Evolutionary conservation across 805 yeast species (phyloP), one percentile per base, ranked within the genome.

Genomic region (Starmera pachycereana): DNA sequence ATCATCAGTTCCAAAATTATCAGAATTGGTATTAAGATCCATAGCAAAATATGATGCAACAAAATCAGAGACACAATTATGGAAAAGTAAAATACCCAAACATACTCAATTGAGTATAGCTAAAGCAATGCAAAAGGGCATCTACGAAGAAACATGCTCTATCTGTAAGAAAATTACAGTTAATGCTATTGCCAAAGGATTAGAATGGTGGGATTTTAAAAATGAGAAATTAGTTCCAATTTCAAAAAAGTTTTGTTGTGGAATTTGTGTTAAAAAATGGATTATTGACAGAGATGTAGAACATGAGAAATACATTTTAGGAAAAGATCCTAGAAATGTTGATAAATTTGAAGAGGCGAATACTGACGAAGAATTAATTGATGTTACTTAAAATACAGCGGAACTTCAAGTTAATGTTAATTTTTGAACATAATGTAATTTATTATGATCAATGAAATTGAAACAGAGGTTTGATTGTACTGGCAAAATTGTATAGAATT

Each of bases 141-240:
- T 63, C 4, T 65, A 67, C 47, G 67, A 69, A 12, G 80, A 76
- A 43, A 59, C 65, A 0, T 78, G 85, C 51, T 70, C 75, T 4
- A 60, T 62, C 33, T 78, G 85, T 53, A 56, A 62, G 8, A 42
- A 55, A 4, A 60, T 68, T n/a, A 62, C 71, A 4, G 69, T 76
- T 7, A 78, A 76, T 40, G 73, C 80, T 3, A 64, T 68, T 12
- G 83, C 82, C 0, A 79, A 77, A 47, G 65, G 71, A 1, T 52
- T 70, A 44, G 84, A 78, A 51, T 78, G 83, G 83, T 78, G 85
- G 84, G 78, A 78, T 48, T 63, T 76, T 36, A 62, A 71, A 37
- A 68, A 63, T 32, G 70, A 76, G 41, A 62, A 57, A 31, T 53
- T 63, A 30, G 56, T 76, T 4, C 83, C 85, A 0, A 62, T 78